Conservation (phyloP, 805 yeast genomes). For the Kodamaea nitidulidarum region DNA sequence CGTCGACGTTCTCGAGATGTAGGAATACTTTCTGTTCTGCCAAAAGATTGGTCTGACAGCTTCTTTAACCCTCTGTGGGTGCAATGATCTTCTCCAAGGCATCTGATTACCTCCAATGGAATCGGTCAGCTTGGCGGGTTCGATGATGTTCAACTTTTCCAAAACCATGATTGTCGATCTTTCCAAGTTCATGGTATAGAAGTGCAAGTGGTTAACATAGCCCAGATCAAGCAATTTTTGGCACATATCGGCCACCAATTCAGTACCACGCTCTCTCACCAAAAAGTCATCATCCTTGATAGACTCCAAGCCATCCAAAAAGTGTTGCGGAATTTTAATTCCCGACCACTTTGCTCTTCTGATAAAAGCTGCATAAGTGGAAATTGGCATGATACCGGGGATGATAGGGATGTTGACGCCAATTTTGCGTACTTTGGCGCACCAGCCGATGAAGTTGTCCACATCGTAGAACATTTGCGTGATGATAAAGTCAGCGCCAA, state of each 20-base stretch:
- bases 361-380: constrained; percentile 88
- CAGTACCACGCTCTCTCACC: constrained; percentile 82
- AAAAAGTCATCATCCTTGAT: constrained; percentile 85
- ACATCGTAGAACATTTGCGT: constrained; percentile 98
- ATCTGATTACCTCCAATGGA: constrained; percentile 21
- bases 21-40: constrained; percentile 89
- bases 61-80: constrained; percentile 75
- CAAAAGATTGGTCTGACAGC: constrained; percentile 92
- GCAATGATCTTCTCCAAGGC: constrained; percentile 92
- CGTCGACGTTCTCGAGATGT: constrained; percentile 80
- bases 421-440: constrained; percentile 56
- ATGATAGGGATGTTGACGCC: constrained; percentile 85
- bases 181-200: constrained; percentile 97
- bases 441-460: constrained; percentile 83
- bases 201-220: constrained; percentile 79
- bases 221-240: constrained; percentile 64
- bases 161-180: constrained; percentile 84
- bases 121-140: constrained; percentile 32
- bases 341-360: constrained; percentile 96
- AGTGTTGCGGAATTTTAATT: constrained; percentile 71
- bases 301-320: constrained; percentile 67
- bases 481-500: constrained; percentile 89
- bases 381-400: constrained; percentile 98
- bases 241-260: constrained; percentile 82
- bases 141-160: constrained; percentile 63